Evolutionary conservation across 148 eudicot species (phyloP).

Genomic region (Fagopyrum tataricum): DNA sequence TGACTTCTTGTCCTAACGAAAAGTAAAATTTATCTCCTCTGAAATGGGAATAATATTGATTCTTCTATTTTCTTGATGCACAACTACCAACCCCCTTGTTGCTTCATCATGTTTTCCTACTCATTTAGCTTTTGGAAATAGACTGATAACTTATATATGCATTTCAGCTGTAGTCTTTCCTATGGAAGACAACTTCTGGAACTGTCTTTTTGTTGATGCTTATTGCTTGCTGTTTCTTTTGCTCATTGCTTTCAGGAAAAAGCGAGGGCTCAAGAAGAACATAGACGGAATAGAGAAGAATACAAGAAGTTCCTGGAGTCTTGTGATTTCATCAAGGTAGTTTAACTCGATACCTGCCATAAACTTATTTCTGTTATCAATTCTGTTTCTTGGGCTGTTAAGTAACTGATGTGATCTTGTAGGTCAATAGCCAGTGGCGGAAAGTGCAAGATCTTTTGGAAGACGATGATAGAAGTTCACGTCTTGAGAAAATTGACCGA

Average conservation of each 20-base stretch:
- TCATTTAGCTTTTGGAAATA: too few species aligned
- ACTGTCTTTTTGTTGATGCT: conserved; percentile 2
- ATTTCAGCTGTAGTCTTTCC: neutral
- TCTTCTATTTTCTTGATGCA: neutral
- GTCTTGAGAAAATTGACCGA: conserved; percentile 91
- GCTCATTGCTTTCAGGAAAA: conserved; percentile 50
- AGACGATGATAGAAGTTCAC: conserved; percentile 83
- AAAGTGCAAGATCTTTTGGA: conserved; percentile 96
- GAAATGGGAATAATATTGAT: neutral
- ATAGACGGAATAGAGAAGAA: conserved; percentile 59
- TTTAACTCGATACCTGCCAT: neutral
- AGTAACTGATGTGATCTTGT: neutral
- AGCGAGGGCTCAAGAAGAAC: conserved; percentile 87
- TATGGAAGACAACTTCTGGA: neutral
- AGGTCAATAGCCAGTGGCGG: conserved; percentile 91
- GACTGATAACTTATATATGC: neutral
- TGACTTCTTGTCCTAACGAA: neutral
- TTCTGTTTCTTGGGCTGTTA: conserved; percentile 1
- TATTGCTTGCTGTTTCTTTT: conserved; percentile 8
- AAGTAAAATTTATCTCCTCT: too few species aligned
- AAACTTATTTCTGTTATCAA: neutral
- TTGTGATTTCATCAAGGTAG: conserved; percentile 86
- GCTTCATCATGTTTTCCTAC: neutral
- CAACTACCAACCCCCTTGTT: neutral
- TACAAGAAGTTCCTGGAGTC: conserved; percentile 77